Percentiles rank a stretch among this genome's conserved stretches.
Conservation (phyloP, 768 basidiomycete genomes). For the Trametes elegans region DNA sequence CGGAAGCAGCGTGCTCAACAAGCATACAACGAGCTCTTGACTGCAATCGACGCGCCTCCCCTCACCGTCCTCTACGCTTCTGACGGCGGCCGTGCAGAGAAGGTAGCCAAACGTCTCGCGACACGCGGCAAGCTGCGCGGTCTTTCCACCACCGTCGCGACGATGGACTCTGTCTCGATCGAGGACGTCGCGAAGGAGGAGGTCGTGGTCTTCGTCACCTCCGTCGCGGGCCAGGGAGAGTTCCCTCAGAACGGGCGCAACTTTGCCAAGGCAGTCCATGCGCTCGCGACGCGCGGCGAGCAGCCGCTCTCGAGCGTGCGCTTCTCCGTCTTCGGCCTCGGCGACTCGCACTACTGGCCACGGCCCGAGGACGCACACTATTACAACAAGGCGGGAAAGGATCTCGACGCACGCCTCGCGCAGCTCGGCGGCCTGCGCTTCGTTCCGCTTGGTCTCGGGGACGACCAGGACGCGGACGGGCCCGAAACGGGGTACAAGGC, state of each 20-base stretch:
- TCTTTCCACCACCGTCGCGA: constrained; percentile 67
- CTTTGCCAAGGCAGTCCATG: constrained; percentile 83
- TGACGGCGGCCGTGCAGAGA: constrained; percentile 95
- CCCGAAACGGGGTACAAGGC: constrained; percentile 92
- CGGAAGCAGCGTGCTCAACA: constrained; percentile 78
- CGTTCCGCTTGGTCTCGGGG: constrained; percentile 77
- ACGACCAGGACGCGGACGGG: constrained; percentile 98
- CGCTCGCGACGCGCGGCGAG: constrained; percentile 56
- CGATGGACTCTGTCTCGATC: constrained; percentile 78
- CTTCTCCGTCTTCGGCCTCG: constrained; percentile 90
- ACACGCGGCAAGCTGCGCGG: constrained; percentile 84
- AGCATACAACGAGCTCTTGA: constrained; percentile 81
- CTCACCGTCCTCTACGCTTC: constrained; percentile 90
- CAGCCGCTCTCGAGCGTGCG: constrained; percentile 61
- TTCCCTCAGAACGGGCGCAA: constrained; percentile 94
- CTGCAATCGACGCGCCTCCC: constrained; percentile 84
- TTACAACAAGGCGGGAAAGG: constrained; percentile 96
- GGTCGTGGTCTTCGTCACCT: constrained; percentile 84
- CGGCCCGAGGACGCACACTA: constrained; percentile 95
- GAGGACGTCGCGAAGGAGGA: constrained; percentile 62
- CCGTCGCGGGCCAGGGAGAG: constrained; percentile 95
- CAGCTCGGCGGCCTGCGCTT: constrained; percentile 79
- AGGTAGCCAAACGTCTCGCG: constrained; percentile 85
- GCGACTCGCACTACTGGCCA: constrained; percentile 99
- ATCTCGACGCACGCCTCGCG: constrained; percentile 78